A percentile compares a stretch with the other conserved stretches of the same genome.
These are phyloP conservation scores for Penicillium carneum DNA, from an alignment of 2,329 filamentous ascomycete genomes.

Conservation along the genomic window DNA sequence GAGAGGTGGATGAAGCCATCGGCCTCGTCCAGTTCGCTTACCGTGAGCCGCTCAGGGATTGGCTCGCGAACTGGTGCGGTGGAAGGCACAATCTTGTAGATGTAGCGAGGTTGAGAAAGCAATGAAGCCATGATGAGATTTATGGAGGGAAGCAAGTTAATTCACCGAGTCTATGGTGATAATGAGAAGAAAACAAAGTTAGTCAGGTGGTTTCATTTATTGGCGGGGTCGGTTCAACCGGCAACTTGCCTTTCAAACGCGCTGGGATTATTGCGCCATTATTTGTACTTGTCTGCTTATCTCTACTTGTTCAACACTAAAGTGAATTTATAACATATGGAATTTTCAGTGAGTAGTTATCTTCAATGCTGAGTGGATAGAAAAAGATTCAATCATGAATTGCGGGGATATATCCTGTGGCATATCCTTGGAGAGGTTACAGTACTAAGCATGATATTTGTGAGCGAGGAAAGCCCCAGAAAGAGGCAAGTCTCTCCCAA, in stretches of 20 bases:
- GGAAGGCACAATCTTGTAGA: constrained; percentile 52
- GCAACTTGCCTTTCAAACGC: constrained; percentile 9
- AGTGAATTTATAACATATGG: not conserved
- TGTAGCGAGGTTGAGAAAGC: constrained; percentile 39
- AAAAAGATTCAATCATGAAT: not conserved
- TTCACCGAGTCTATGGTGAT: constrained; percentile 4
- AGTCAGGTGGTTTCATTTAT: constrained; percentile 16
- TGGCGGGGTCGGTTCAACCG: constrained; percentile 26
- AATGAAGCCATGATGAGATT: constrained; percentile 25
- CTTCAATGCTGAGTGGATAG: not conserved
- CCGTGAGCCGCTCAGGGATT: constrained; percentile 45
- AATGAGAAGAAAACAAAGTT: constrained; percentile 4
- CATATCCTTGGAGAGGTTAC: not conserved
- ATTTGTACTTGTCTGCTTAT: not conserved
- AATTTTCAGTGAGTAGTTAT: not conserved
- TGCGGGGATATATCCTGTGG: not conserved
- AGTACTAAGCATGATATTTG: not conserved
- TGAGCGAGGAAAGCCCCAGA: not conserved
- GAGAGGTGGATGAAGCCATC: constrained; percentile 52
- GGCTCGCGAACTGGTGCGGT: constrained; percentile 46
- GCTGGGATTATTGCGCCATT: constrained; percentile 7
- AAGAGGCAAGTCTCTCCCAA: not conserved
- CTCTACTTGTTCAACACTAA: not conserved
- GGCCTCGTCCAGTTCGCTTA: constrained; percentile 47
- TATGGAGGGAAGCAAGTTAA: constrained; percentile 5